phyloP scores from a whole-genome alignment of 2,329 filamentous ascomycete species.

The Verticillium nonalfalfae region DNA sequence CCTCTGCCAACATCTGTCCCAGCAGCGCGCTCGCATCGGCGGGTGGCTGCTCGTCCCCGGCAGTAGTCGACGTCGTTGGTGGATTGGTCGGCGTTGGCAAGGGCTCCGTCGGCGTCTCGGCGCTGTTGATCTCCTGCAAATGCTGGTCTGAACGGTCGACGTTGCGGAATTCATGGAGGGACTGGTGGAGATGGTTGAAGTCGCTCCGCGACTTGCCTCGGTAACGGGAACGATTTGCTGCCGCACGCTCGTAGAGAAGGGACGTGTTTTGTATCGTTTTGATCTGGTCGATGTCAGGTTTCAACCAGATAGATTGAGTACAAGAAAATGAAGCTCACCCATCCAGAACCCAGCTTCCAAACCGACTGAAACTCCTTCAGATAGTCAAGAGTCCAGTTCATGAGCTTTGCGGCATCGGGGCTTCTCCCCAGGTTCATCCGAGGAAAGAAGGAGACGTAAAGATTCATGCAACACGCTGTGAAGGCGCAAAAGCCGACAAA shows the following conservation, averaged over 20 bases:
- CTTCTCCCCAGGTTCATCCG: constrained; percentile 31
- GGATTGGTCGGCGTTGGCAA: neutral
- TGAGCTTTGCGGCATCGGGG: constrained; percentile 11
- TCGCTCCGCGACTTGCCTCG: constrained; percentile 18
- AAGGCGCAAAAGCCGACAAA: constrained; percentile 40
- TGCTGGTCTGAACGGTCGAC: constrained; percentile 23
- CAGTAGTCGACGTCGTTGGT: neutral
- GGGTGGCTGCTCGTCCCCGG: neutral
- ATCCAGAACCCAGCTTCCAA: constrained; percentile 21
- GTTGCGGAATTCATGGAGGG: constrained; percentile 21
- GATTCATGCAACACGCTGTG: constrained; percentile 33
- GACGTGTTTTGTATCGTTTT: constrained; percentile 14
- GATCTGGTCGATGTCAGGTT: neutral
- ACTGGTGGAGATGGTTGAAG: constrained; percentile 22
- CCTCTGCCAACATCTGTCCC: constrained; percentile 1
- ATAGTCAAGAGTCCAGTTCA: constrained; percentile 18
- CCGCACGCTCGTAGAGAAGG: constrained; percentile 17
- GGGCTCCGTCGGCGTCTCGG: constrained; percentile 8
- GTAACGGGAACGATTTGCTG: constrained; percentile 14
- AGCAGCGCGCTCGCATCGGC: neutral
- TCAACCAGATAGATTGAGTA: neutral
- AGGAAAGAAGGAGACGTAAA: constrained; percentile 31
- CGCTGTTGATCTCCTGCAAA: constrained; percentile 20
- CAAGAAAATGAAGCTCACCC: constrained; percentile 10
- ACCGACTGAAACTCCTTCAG: constrained; percentile 18